These are phyloP conservation scores for Dactylellina cionopaga DNA, from an alignment of 2,329 filamentous ascomycete genomes.

Conservation along the genomic window DNA sequence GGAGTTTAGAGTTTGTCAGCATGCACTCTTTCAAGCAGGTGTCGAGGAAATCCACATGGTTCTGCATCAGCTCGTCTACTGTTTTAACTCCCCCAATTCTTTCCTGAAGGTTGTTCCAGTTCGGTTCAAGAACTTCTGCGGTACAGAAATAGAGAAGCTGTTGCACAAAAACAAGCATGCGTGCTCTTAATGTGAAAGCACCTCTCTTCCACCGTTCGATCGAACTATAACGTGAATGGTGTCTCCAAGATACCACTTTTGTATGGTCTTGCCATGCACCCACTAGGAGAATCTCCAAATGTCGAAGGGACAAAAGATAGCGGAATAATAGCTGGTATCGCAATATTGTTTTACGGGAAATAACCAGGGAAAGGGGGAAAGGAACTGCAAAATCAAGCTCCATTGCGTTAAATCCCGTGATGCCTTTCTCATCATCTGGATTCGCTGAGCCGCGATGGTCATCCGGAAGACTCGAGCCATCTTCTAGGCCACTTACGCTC, in stretches of 20 bases:
- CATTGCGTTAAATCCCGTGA: slow-evolving; percentile 88
- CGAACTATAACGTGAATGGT: slow-evolving; percentile 75
- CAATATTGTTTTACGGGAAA: slow-evolving; percentile 95
- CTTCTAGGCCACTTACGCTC: slow-evolving; percentile 86
- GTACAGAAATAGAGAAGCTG: slow-evolving; percentile 97
- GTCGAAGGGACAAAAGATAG: slow-evolving; percentile 86
- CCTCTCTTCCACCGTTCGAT: slow-evolving; percentile 93
- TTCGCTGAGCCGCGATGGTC: slow-evolving; percentile 76
- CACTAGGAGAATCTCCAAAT: slow-evolving; percentile 87
- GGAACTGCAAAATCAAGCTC: slow-evolving; percentile 94
- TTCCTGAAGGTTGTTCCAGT: slow-evolving; percentile 80
- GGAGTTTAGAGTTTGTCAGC: slow-evolving; percentile 93
- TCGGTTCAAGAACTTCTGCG: slow-evolving; percentile 95
- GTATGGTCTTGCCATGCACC: slow-evolving; percentile 91
- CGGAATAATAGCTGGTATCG: slow-evolving; percentile 96
- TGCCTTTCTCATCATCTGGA: slow-evolving; percentile 83
- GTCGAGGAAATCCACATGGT: slow-evolving; percentile 97
- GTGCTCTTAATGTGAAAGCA: slow-evolving; percentile 87
- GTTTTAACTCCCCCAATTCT: slow-evolving; percentile 71
- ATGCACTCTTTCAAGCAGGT: slow-evolving; percentile 99
- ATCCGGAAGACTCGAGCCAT: slow-evolving; percentile 69
- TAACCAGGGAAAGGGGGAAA: slow-evolving; percentile 93
- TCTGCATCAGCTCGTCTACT: slow-evolving; percentile 97
- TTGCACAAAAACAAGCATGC: slow-evolving; percentile 97
- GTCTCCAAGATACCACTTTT: slow-evolving; percentile 81